A percentile compares a stretch with the other conserved stretches of the same genome.
Evolutionary conservation across 495 filamentous ascomycete genomes (phyloP).

Genomic region (Margaritispora aquatica): DNA sequence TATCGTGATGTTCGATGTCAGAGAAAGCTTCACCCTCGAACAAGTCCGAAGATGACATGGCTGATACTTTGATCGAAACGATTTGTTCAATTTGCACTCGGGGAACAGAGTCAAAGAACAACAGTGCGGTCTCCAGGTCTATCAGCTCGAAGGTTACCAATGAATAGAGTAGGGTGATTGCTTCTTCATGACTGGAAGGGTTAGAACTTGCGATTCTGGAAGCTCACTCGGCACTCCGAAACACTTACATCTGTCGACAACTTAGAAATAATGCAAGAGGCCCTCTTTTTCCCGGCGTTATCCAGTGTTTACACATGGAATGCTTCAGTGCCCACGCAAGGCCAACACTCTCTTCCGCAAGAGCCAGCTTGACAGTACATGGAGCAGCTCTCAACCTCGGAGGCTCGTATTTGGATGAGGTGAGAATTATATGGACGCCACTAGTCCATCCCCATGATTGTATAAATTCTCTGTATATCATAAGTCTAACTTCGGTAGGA

Average conservation of each 20-base stretch:
- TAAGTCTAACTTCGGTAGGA: background rate
- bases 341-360: background rate
- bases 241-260: background rate
- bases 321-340: background rate
- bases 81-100: background rate
- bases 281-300: too few species aligned
- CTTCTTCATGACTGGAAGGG: background rate
- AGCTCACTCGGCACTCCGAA: background rate
- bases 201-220: background rate
- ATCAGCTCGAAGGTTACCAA: background rate
- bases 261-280: background rate
- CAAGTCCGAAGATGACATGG: background rate
- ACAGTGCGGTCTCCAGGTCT: background rate
- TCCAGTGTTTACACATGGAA: background rate
- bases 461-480: background rate
- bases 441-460: background rate
- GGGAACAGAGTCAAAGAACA: background rate
- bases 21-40: background rate
- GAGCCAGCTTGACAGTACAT: background rate
- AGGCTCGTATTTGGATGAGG: too few species aligned
- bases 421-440: background rate
- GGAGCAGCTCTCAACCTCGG: background rate
- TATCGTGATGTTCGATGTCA: background rate
- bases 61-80: background rate
- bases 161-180: background rate